phyloP scores from a whole-genome alignment of 495 filamentous ascomycete species.

The Lindgomyces ingoldianus region DNA sequence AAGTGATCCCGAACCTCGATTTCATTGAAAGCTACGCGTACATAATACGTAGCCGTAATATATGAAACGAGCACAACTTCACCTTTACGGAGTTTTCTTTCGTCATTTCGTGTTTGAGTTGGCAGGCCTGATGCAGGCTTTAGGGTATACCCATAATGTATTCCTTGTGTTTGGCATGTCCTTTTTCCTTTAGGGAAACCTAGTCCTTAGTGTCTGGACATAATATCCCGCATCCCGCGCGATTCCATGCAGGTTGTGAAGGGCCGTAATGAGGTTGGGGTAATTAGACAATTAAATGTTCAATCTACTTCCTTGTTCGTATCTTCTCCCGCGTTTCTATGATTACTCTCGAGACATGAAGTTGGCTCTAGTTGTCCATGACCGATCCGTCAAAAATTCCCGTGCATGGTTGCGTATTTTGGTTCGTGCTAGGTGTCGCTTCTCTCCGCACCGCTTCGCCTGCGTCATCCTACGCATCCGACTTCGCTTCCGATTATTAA shows the following conservation, averaged over 20 bases:
- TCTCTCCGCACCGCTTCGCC: not conserved
- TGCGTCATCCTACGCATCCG: constrained; percentile 1
- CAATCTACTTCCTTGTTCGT: constrained; percentile 1
- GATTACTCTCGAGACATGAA: not conserved
- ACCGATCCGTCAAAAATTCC: not conserved
- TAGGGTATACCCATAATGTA: constrained; percentile 37
- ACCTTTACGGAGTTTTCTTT: constrained; percentile 29
- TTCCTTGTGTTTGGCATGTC: constrained; percentile 24
- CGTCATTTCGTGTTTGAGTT: constrained; percentile 3
- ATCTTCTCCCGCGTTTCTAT: no score
- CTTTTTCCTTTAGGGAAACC: not conserved
- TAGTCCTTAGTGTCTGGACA: constrained; percentile 14
- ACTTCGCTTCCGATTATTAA: not conserved
- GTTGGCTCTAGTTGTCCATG: not conserved
- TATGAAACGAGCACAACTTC: constrained; percentile 29
- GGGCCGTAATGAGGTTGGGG: constrained; percentile 14
- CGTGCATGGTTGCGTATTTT: not conserved
- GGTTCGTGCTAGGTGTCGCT: not conserved
- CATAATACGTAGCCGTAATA: not conserved
- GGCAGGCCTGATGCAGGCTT: constrained; percentile 1
- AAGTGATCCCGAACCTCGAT: constrained; percentile 37
- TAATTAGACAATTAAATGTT: constrained; percentile 3
- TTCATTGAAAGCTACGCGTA: not conserved
- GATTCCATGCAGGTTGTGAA: constrained; percentile 9
- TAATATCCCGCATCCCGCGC: constrained; percentile 14